A percentile compares a stretch with the other conserved stretches of the same genome.
Evolutionary conservation across 148 eudicot species (phyloP).

Genomic region (Amaranthus cruentus): DNA sequence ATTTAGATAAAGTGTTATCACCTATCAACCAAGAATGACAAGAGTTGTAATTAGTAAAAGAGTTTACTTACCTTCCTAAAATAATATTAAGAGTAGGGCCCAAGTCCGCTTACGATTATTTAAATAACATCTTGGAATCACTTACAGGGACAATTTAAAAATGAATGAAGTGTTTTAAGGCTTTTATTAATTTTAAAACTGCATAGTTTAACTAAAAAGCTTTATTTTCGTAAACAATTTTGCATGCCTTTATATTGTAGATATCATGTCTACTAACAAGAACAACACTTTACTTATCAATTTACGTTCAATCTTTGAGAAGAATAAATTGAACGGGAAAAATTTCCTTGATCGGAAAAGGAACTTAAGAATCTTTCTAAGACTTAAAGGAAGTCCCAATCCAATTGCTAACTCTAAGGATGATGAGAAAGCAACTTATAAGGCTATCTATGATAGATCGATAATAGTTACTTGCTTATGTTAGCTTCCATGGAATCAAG

Average conservation of each 20-base stretch:
- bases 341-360: no score
- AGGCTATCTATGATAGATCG: neutral
- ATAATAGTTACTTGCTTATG: neutral
- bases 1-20: no score
- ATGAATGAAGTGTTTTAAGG: neutral
- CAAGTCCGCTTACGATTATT: neutral
- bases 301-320: neutral
- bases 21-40: no score
- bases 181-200: no score
- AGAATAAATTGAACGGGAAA: neutral
- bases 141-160: neutral
- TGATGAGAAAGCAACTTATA: no score
- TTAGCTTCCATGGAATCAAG: neutral
- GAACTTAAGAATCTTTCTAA: no score
- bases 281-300: neutral
- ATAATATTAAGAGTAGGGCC: neutral
- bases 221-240: neutral
- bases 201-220: neutral
- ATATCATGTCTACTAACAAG: neutral
- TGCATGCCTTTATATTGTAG: neutral
- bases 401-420: no score
- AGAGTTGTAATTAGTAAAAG: no score
- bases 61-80: no score
- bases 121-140: neutral
- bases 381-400: no score